Conservation (phyloP, 352 stramenopile species). For the Phytopythium sindhum region DNA sequence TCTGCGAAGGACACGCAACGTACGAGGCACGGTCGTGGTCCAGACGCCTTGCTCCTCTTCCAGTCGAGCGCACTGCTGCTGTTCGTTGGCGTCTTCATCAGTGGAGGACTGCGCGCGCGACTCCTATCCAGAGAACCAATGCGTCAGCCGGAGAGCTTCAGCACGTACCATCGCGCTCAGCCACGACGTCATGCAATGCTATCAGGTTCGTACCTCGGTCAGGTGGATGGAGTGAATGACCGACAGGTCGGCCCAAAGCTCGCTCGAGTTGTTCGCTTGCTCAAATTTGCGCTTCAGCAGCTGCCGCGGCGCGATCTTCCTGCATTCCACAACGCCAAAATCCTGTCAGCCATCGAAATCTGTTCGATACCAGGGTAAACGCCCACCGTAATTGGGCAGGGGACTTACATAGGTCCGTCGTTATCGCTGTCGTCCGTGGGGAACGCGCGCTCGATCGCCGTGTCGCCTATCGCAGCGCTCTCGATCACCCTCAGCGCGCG, state of each 20-base stretch:
- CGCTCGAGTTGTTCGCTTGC: conserved; percentile 4
- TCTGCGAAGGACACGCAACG: not conserved
- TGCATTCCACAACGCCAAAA: not conserved
- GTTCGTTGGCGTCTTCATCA: not conserved
- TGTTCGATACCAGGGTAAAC: not conserved
- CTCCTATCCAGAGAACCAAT: not conserved
- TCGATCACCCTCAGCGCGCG: conserved; percentile 52
- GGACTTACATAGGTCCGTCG: not conserved
- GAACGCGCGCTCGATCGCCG: conserved; percentile 52
- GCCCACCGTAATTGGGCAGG: too few species aligned
- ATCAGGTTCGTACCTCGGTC: not conserved
- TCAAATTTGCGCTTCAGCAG: conserved; percentile 32
- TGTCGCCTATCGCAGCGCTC: conserved; percentile 39
- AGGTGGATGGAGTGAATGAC: conserved; percentile 25
- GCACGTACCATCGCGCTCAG: too few species aligned
- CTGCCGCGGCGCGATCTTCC: conserved; percentile 23
- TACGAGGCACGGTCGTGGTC: conserved; percentile 1
- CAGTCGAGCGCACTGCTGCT: not conserved
- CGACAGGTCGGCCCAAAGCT: conserved; percentile 36
- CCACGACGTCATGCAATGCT: too few species aligned
- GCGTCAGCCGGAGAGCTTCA: too few species aligned
- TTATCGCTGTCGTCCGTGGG: conserved; percentile 2
- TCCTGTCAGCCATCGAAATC: not conserved
- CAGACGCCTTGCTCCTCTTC: conserved; percentile 7
- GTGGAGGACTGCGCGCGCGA: not conserved